Base-by-base conservation (phyloP, 805 yeast genomes). In the Candida taoyuanica region DNA sequence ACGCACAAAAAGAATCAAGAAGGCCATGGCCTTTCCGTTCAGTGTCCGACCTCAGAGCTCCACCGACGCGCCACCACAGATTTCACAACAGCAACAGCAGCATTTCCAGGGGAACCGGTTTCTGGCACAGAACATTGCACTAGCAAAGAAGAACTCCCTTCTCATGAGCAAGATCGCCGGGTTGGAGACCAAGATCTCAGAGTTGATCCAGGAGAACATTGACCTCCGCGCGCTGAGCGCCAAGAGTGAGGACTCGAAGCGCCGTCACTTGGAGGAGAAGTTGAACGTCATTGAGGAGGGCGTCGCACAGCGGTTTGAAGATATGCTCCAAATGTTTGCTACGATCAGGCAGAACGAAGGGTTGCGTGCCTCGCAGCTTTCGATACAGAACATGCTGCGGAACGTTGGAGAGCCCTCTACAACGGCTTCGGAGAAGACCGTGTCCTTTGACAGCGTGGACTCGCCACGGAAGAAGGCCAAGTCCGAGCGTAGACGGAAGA, bases 91-190 rank as follows among this genome's bases (percentile, higher is more conserved):
- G 14, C 34, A 39, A 14, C 43, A 26, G 13, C 31, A n/a, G 26
- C 44, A 28, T 38, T n/a, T 39, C 34, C 32, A 24, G n/a, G n/a
- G 59, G 47, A 47, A 44, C 39, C 57, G 49, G 9, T 57, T 54
- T 40, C 51, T 50, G 30, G 53, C 46, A 34, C 68, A 59, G 50
- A 82, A 82, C 56, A 67, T 65, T 37, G 69, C 72, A n/a, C 58
- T 83, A 19, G 85, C 85, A 1, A 74, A 68, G 44, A 73, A 70
- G 34, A 80, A 78, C 53, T 70, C 81, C 3, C 54, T 66, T 17
- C 60, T 81, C 53, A 64, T 71, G 67, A 54, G 68, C 27, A 73
- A 67, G 46, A 63, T 81, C 18, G 57, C 70, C 4, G 75, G 70
- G 20, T 55, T 83, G 54, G 86, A 81, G 54, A 53, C 59, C 11